A percentile compares a stretch with the other conserved stretches of the same genome.
These are phyloP conservation scores for Phytophthora palmivora DNA, from an alignment of 352 stramenopile genomes.

Conservation along the genomic window DNA sequence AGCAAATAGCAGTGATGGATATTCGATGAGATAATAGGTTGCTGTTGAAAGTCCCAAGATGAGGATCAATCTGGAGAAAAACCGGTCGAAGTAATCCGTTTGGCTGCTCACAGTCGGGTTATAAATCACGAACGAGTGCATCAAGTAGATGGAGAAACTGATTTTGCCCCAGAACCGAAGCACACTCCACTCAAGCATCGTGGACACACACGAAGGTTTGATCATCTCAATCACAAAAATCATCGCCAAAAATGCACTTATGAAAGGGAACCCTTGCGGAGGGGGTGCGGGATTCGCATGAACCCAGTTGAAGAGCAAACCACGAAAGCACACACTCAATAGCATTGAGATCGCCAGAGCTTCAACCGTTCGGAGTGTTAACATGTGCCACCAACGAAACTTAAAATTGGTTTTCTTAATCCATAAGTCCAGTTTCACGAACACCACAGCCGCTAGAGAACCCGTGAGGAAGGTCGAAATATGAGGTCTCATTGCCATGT, in stretches of 20 bases:
- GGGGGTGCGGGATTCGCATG: constrained; percentile 24
- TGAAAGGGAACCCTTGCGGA: constrained; percentile 28
- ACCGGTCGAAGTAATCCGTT: constrained; percentile 38
- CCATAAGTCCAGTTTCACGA: constrained; percentile 24
- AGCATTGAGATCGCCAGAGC: constrained; percentile 27
- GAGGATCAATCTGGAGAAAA: constrained; percentile 43
- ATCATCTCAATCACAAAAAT: constrained; percentile 37
- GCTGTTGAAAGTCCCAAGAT: constrained; percentile 31
- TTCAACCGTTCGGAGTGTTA: constrained; percentile 33
- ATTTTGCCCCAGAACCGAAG: constrained; percentile 36
- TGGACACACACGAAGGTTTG: constrained; percentile 27
- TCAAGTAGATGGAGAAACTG: constrained; percentile 35
- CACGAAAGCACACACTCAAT: constrained; percentile 36
- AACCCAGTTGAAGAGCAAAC: constrained; percentile 33
- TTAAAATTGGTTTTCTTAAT: constrained; percentile 28
- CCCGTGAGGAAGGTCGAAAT: constrained; percentile 49
- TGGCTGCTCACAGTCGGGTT: constrained; percentile 20
- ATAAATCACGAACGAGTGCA: constrained; percentile 32
- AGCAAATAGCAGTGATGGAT: constrained; percentile 49
- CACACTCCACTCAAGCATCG: constrained; percentile 31
- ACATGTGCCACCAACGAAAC: constrained; percentile 24
- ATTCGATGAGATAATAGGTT: constrained; percentile 54
- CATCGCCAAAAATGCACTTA: constrained; percentile 25
- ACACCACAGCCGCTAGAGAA: constrained; percentile 45
- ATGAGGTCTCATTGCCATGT: constrained; percentile 36